Evolutionary conservation across 140 eudicot species (phyloP).

Genomic region (Cichorium intybus): DNA sequence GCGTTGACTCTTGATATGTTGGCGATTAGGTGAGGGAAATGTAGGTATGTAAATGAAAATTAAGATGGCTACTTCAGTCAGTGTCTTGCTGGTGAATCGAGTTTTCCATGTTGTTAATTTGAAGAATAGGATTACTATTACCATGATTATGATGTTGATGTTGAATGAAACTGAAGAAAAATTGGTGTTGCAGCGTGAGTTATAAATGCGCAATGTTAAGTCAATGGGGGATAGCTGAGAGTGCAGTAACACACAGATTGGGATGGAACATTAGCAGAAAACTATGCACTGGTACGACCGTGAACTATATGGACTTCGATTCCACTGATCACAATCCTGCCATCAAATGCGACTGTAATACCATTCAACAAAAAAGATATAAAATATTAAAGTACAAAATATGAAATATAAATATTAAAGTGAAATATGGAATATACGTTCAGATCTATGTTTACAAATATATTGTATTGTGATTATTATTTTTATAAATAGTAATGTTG

Average conservation of each 20-base stretch:
- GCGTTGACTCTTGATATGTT: background rate
- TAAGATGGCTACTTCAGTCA: background rate
- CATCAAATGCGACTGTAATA: slow-evolving; percentile 59
- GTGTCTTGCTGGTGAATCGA: background rate
- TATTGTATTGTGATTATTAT: too few species aligned
- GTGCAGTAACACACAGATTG: slow-evolving; percentile 5
- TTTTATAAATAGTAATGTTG: too few species aligned
- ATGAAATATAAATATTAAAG: too few species aligned
- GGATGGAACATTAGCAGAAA: slow-evolving; percentile 81
- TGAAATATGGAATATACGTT: too few species aligned
- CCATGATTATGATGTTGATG: background rate
- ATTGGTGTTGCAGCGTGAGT: slow-evolving; percentile 38
- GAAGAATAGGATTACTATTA: background rate
- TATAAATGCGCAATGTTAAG: slow-evolving; percentile 47
- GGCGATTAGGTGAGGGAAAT: background rate
- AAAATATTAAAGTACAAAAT: too few species aligned
- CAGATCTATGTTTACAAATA: too few species aligned
- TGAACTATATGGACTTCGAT: slow-evolving; percentile 20
- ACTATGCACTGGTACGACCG: slow-evolving; percentile 62
- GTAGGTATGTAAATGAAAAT: background rate
- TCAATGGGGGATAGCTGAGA: slow-evolving; percentile 37
- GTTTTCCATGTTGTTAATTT: background rate
- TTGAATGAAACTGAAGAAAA: background rate
- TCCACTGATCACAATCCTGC: slow-evolving; percentile 30
- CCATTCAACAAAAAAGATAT: too few species aligned